Conservation (phyloP, 495 filamentous ascomycete genomes). For the Penicillium robsamsonii region DNA sequence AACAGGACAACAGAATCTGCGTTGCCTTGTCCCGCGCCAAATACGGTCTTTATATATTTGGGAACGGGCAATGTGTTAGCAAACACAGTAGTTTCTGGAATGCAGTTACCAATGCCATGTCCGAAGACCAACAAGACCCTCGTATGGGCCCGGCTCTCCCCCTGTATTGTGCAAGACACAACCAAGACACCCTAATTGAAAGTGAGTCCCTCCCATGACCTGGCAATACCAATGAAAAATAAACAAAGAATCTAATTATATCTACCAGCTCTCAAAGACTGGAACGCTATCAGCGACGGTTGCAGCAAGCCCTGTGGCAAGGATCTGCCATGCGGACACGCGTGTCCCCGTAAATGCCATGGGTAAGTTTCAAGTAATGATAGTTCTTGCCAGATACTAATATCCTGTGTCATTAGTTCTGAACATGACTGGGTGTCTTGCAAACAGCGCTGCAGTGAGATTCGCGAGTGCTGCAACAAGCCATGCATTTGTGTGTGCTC, state of each 20-base stretch:
- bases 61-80: conserved; percentile 60
- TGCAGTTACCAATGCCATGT: conserved; percentile 37
- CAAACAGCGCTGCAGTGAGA: conserved; percentile 3
- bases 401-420: neutral
- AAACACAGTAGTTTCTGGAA: conserved; percentile 34
- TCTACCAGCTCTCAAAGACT: conserved; percentile 33
- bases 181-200: conserved; percentile 28
- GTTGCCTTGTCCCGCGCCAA: conserved; percentile 88
- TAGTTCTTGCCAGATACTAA: conserved; percentile 5
- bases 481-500: conserved; percentile 11
- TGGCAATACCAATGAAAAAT: conserved; percentile 1
- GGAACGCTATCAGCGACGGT: conserved; percentile 53
- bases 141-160: conserved; percentile 39
- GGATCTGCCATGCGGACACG: conserved; percentile 40
- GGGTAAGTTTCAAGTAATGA: conserved; percentile 24
- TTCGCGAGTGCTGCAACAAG: conserved; percentile 3
- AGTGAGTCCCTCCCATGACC: conserved; percentile 16
- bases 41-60: conserved; percentile 84
- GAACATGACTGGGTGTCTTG: conserved; percentile 13
- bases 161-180: conserved; percentile 43
- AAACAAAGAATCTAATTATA: neutral
- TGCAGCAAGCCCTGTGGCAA: conserved; percentile 40
- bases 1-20: conserved; percentile 74
- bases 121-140: conserved; percentile 5
- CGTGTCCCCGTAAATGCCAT: conserved; percentile 40